These are phyloP conservation scores for Fraxinus sp. DNA, from an alignment of 305 asterid species.

Conservation along the genomic window DNA sequence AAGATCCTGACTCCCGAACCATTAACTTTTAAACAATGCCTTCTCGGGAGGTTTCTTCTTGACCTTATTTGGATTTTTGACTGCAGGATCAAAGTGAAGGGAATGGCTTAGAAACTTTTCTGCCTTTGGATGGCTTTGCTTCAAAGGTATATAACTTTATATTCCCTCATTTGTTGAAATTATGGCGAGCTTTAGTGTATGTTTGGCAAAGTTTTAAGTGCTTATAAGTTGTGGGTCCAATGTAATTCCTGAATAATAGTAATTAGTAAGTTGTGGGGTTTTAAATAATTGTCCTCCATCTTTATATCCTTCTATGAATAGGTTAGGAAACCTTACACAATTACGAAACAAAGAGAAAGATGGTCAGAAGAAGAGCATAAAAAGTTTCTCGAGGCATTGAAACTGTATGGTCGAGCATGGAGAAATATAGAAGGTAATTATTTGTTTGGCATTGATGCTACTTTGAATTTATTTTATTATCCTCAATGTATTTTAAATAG, in stretches of 20 bases:
- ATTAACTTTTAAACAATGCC: neutral
- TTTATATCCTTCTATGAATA: conserved; percentile 23
- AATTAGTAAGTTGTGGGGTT: no score
- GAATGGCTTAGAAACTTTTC: conserved; percentile 17
- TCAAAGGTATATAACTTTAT: conserved; percentile 36
- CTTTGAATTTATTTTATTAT: neutral
- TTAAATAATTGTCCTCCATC: conserved; percentile 41
- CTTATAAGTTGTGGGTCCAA: neutral
- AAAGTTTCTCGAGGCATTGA: conserved; percentile 58
- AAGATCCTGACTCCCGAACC: neutral
- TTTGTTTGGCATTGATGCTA: neutral
- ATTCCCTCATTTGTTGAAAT: conserved; percentile 4
- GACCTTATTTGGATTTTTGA: conserved; percentile 5
- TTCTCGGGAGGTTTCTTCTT: conserved; percentile 13
- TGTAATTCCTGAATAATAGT: no score
- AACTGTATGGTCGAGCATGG: conserved; percentile 64
- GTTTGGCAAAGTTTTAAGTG: neutral
- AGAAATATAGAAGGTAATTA: conserved; percentile 55
- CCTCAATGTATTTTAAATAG: conserved; percentile 7
- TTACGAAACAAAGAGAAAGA: conserved; percentile 62
- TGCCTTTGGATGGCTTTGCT: conserved; percentile 38
- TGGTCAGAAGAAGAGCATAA: conserved; percentile 67
- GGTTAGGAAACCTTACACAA: conserved; percentile 62
- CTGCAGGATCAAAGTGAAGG: conserved; percentile 31
- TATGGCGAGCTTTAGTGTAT: neutral